These are phyloP conservation scores for Ajuga reptans DNA, from an alignment of 305 asterid species.

Conservation along the genomic window DNA sequence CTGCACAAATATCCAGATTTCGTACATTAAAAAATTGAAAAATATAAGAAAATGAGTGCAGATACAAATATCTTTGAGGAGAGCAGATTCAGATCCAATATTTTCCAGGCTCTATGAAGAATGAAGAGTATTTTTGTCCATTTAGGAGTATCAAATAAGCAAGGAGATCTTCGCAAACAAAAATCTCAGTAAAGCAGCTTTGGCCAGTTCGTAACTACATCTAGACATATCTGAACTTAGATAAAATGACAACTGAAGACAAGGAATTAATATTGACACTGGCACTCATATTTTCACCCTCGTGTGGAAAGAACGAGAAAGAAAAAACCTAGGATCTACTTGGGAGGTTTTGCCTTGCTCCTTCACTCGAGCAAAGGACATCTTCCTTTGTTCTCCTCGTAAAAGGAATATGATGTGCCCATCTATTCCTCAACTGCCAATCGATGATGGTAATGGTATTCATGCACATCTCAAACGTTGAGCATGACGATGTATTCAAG, in stretches of 20 bases:
- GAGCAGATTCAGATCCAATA: not conserved
- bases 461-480: not conserved
- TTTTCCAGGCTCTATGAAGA: not conserved
- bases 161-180: not conserved
- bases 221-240: constrained; percentile 1
- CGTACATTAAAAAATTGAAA: constrained; percentile 13
- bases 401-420: not conserved
- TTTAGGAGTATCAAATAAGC: not conserved
- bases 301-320: not conserved
- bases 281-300: not conserved
- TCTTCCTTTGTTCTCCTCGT: not conserved
- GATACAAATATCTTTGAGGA: not conserved
- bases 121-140: not conserved
- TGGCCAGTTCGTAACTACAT: not conserved
- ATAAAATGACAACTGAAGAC: not conserved
- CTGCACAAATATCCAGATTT: constrained; percentile 37
- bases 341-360: not conserved
- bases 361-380: not conserved
- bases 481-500: not conserved
- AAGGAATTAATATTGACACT: not conserved
- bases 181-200: not conserved
- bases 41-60: constrained; percentile 8
- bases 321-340: not conserved
- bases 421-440: constrained; percentile 1
- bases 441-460: not conserved